Evolutionary conservation across 163 green algal species (phyloP), one percentile per base, ranked within the genome.

Genomic region (Prototheca wickerhamii): DNA sequence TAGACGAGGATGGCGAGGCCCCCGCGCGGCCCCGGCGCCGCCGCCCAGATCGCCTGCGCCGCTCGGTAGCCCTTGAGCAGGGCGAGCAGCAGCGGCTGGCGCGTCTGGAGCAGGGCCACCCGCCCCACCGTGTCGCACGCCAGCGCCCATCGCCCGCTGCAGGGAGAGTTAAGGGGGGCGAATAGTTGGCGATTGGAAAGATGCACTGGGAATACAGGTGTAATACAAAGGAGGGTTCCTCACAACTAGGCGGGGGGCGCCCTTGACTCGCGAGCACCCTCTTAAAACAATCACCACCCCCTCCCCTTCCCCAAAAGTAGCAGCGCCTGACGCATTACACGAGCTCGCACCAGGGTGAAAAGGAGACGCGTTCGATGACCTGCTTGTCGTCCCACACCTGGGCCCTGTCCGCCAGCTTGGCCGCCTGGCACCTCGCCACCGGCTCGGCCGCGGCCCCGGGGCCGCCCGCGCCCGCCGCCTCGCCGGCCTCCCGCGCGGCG

Each of bases 51-150:
- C 26, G 52, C 58, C 31, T 78, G 72, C 3, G 66, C 67, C 0
- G 66, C 55, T 3, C 79, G 61, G 64, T 86, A 86, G n/a, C 72
- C 75, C 70, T 91, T 91, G 67, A 85, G 86, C 31, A 91, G 74
- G 23, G 74, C 61, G n/a, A 83, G 43, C 3, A 84, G 63, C 15
- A 68, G 60, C 29, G 74, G 62, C 21, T 17, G 43, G 23, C 50
- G 63, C 18, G 66, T 37, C 42, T 91, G 78, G 28, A 91, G 26
- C 53, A 91, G 73, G 67, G 85, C 31, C 52, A 91, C 72, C 1
- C 85, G 71, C 0, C 85, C 85, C 43, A 91, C 69, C 29, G 54
- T 74, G 63, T 91, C 85, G 44, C 75, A 72, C 2, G 76, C 81
- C 23, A 73, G 77, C 23, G 85, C 74, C 69, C 84, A 70, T 1